Evolutionary conservation across 768 basidiomycete species (phyloP), one percentile per base, ranked within the genome.

Genomic region (Chalciporus pseudorubinellus): DNA sequence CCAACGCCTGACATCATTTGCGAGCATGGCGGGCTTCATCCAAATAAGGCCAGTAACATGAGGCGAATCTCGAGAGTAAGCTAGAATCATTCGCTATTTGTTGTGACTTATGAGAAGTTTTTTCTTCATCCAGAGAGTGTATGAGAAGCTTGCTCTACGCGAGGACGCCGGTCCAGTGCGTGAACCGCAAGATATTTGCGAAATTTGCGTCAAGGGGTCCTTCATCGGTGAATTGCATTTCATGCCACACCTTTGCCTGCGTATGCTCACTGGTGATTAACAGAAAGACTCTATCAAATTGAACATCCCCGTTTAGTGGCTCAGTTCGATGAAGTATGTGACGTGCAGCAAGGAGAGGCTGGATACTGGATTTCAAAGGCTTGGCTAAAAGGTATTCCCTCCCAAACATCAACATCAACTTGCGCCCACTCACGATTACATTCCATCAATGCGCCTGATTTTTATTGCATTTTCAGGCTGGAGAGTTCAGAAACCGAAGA

Each of bases 321-420:
- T 22, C 66, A 73, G 48, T 86, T 90, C 50, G 83, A 89, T 42
- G 73, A 76, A 4, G 63, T 81, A 6, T 73, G 74, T 34, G 71
- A 76, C 22, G 68, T 74, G 10, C 69, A 70, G 4, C 70, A 70
- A 12, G 78, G 79, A 49, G 65, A 68, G 14, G 55, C 57, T 14
- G 79, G 79, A 7, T 84, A 76, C 63, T 89, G 85, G 84, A 81
- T 92, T 60, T 92, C 91, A 0, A 90, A 85, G 62, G 65, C 70
- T 6, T 93, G 92, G 92, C 65, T 87, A 4, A 86, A 78, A 79
- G 90, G 90, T 87, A 51, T 39, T 56, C 33, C 48, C 31, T 8
- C 39, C 20, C 24, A 44, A 52, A 52, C 5, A 52, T 59, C 55
- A 39, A 13, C 55, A 53, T 51, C 36, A 26, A 8, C 39, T 55